phyloP scores from a whole-genome alignment of 352 stramenopile species.

The Halophytophthora batemanensis region DNA sequence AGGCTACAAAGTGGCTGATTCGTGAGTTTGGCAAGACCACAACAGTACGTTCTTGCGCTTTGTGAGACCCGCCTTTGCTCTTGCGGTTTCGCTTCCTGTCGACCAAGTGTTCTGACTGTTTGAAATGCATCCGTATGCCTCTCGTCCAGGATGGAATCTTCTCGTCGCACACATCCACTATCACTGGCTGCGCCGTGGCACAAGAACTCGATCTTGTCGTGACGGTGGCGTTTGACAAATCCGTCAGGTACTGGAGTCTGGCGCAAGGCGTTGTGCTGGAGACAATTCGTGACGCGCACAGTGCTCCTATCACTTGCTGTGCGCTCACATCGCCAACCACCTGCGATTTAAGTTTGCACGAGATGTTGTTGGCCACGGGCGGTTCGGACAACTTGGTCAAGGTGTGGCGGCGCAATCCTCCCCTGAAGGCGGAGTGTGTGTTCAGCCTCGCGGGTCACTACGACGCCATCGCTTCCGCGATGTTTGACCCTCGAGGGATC shows the following conservation, averaged over 20 bases:
- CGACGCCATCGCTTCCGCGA: slow-evolving; percentile 30
- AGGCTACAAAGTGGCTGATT: slow-evolving; percentile 19
- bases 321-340: slow-evolving; percentile 33
- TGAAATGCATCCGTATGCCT: too few relatives aligned
- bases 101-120: too few relatives aligned
- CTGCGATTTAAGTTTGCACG: slow-evolving; percentile 13
- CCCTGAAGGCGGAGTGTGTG: slow-evolving; percentile 26
- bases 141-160: slow-evolving; percentile 34
- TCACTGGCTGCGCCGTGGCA: slow-evolving; percentile 30
- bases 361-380: slow-evolving; percentile 49
- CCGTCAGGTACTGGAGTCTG: slow-evolving; percentile 34
- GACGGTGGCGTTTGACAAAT: slow-evolving; percentile 32
- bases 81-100: too few relatives aligned
- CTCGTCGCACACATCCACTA: slow-evolving; percentile 29
- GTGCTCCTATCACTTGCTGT: slow-evolving; percentile 34
- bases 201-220: slow-evolving; percentile 24
- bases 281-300: slow-evolving; percentile 30
- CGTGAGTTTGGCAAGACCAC: slow-evolving; percentile 19
- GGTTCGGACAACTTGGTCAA: slow-evolving; percentile 68
- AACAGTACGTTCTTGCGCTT: slow-evolving; percentile 7
- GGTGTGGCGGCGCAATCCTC: slow-evolving; percentile 33
- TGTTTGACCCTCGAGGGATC: slow-evolving; percentile 42
- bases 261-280: slow-evolving; percentile 15
- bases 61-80: too few relatives aligned
- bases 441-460: slow-evolving; percentile 51